Conservation (phyloP, 2,329 filamentous ascomycete species). For the Fusarium haematococcum region DNA sequence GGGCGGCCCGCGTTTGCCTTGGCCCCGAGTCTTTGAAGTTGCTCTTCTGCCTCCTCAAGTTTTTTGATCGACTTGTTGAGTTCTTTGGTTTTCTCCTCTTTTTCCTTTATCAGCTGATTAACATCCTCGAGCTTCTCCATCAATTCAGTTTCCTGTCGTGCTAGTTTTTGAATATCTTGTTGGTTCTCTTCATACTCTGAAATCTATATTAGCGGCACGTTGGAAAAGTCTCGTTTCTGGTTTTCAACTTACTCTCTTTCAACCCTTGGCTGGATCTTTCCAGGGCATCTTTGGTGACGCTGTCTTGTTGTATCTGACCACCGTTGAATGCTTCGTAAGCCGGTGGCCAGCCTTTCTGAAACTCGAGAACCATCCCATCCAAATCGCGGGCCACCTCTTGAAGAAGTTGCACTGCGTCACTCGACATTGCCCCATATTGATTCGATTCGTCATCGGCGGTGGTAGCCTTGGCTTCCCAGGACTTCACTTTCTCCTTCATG, state of each 20-base stretch:
- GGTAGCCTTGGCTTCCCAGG: not conserved
- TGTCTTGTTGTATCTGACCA: not conserved
- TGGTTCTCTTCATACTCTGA: not conserved
- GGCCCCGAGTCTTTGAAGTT: no score
- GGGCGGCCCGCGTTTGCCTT: no score
- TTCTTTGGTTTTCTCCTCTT: not conserved
- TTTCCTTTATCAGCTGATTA: not conserved
- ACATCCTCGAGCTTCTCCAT: not conserved
- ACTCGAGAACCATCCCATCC: not conserved
- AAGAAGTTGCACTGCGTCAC: not conserved
- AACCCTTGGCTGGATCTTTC: not conserved
- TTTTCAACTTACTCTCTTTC: slow-evolving; percentile 3
- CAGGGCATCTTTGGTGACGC: not conserved
- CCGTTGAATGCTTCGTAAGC: not conserved
- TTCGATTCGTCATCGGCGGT: not conserved
- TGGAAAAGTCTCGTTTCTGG: not conserved
- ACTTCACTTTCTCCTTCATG: not conserved
- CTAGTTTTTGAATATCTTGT: not conserved
- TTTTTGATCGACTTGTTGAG: no score
- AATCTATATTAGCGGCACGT: not conserved
- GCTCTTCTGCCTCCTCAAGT: no score
- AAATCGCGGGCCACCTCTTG: not conserved
- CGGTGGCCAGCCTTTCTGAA: slow-evolving; percentile 7
- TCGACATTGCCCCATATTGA: not conserved
- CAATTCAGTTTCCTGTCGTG: not conserved